Evolutionary conservation across 139 green algal species (phyloP).

Genomic region (Picochlorum sp.): DNA sequence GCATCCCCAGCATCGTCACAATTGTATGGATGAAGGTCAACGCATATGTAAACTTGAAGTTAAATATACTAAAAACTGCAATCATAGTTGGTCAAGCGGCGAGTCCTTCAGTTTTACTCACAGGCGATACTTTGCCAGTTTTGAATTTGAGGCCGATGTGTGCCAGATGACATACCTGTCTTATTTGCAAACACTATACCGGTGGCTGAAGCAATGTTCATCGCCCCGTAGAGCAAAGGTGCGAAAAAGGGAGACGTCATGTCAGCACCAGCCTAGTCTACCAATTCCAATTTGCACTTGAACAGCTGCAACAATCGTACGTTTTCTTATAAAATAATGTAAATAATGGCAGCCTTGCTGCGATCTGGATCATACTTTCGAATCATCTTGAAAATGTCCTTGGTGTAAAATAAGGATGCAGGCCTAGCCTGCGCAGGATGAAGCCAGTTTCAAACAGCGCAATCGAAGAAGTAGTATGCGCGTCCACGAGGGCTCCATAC

Average conservation of each 20-base stretch:
- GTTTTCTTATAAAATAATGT: too few relatives aligned
- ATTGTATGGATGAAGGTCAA: conserved; percentile 80
- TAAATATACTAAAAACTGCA: conserved; percentile 50
- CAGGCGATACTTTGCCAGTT: neutral
- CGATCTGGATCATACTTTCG: too few relatives aligned
- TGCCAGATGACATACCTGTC: conserved; percentile 16
- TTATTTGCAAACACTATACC: conserved; percentile 90
- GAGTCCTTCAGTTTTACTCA: neutral
- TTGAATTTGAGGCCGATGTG: neutral
- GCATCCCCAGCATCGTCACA: conserved; percentile 56
- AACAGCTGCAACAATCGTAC: too few relatives aligned
- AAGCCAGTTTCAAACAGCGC: too few relatives aligned
- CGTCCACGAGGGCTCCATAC: neutral
- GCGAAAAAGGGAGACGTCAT: neutral
- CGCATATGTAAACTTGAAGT: conserved; percentile 68
- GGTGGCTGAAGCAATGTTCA: conserved; percentile 45
- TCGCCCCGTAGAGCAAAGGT: conserved; percentile 44
- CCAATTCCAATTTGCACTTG: too few relatives aligned
- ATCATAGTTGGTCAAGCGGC: neutral
- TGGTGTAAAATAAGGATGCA: too few relatives aligned
- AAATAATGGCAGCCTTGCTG: too few relatives aligned
- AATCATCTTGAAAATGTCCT: too few relatives aligned
- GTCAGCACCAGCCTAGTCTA: neutral
- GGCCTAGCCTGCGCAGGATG: too few relatives aligned
- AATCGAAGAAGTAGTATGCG: too few relatives aligned